phyloP scores from a whole-genome alignment of 768 basidiomycete genomes.

The Mycena leptocephala region DNA sequence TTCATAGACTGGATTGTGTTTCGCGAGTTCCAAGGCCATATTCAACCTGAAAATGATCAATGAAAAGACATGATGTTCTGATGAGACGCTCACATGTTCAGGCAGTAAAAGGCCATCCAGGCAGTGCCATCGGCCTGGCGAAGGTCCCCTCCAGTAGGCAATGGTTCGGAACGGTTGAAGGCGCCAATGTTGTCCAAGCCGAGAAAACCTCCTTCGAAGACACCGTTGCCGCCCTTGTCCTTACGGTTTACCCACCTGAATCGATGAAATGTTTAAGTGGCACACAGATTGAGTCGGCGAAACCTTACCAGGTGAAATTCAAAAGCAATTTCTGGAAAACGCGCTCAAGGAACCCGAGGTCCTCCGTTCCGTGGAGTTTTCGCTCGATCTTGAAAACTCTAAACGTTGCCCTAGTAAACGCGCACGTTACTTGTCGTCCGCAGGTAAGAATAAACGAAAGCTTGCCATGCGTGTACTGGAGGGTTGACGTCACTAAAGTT shows the following conservation, averaged over 20 bases:
- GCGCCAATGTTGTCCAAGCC: constrained; percentile 98
- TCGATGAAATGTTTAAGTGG: neutral
- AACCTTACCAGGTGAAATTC: constrained; percentile 93
- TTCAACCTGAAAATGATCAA: constrained; percentile 76
- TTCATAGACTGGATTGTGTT: constrained; percentile 98
- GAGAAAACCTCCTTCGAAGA: constrained; percentile 98
- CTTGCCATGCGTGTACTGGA: constrained; percentile 96
- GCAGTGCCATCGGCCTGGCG: constrained; percentile 99
- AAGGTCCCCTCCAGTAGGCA: constrained; percentile 94
- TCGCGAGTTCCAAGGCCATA: constrained; percentile 97
- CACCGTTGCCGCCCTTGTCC: constrained; percentile 94
- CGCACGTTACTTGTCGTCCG: constrained; percentile 5
- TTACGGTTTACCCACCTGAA: constrained; percentile 98
- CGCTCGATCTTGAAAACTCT: constrained; percentile 99
- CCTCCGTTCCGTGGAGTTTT: constrained; percentile 93
- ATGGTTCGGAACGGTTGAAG: constrained; percentile 97
- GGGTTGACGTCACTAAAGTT: constrained; percentile 99
- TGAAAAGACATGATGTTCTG: neutral
- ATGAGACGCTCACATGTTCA: constrained; percentile 82
- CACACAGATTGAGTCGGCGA: neutral
- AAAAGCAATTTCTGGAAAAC: constrained; percentile 98
- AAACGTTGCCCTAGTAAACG: constrained; percentile 86
- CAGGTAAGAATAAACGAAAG: neutral
- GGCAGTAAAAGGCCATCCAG: constrained; percentile 99
- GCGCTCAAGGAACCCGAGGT: constrained; percentile 93